Evolutionary conservation across 2,329 filamentous ascomycete genomes (phyloP).

Genomic region (Aspergillus novofumigatus): DNA sequence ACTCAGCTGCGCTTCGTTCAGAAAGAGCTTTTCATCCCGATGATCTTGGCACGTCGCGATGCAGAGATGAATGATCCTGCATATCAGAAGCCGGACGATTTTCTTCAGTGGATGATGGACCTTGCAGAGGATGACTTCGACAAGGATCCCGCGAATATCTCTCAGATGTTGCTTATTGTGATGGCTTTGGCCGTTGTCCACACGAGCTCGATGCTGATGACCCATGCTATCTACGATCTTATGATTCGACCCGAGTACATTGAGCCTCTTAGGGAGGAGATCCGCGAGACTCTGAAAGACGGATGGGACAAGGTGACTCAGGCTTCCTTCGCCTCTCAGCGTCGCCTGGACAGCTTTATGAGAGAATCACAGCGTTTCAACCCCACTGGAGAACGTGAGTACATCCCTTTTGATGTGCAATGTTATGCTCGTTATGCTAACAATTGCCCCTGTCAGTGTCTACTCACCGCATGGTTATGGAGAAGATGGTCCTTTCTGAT

Average conservation of each 20-base stretch:
- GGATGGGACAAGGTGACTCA: conserved; percentile 24
- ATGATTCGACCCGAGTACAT: conserved; percentile 48
- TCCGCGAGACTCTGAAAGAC: conserved; percentile 23
- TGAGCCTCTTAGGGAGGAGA: conserved; percentile 49
- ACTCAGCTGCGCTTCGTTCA: conserved; percentile 26
- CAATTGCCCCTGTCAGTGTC: conserved; percentile 16
- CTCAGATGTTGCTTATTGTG: conserved; percentile 23
- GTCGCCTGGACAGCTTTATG: conserved; percentile 26
- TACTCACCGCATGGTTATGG: conserved; percentile 25
- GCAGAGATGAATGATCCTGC: conserved; percentile 13
- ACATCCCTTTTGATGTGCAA: not conserved
- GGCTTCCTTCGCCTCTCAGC: conserved; percentile 15
- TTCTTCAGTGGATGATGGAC: conserved; percentile 33
- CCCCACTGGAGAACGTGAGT: conserved; percentile 25
- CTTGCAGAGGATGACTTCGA: conserved; percentile 19
- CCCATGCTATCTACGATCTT: conserved; percentile 50
- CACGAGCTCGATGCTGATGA: conserved; percentile 26
- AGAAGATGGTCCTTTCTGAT: conserved; percentile 21
- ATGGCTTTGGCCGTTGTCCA: conserved; percentile 26
- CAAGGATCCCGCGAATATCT: conserved; percentile 18
- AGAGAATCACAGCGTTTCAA: conserved; percentile 27
- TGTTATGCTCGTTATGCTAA: not conserved
- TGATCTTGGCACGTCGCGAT: conserved; percentile 27
- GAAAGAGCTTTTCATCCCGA: conserved; percentile 30
- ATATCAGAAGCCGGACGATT: conserved; percentile 26